Conservation (phyloP, 2,329 filamentous ascomycete species). For the Aphanoascus verrucosus region DNA sequence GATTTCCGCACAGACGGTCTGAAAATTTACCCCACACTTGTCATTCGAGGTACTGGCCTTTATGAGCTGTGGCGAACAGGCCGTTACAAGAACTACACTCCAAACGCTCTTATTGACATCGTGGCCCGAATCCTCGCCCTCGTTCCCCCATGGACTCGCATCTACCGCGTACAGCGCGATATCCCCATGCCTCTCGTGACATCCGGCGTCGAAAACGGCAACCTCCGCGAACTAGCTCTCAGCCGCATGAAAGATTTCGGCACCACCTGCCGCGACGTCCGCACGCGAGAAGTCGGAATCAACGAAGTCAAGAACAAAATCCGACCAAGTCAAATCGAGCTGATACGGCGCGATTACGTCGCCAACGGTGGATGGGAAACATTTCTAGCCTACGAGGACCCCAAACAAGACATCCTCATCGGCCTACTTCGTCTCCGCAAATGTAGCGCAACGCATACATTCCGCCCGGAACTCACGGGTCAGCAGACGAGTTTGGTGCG, state of each 20-base stretch:
- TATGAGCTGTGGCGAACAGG: constrained; percentile 98
- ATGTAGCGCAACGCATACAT: constrained; percentile 85
- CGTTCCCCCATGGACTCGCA: constrained; percentile 93
- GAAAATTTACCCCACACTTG: constrained; percentile 95
- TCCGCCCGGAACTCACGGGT: constrained; percentile 70
- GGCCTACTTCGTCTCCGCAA: constrained; percentile 79
- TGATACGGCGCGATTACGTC: constrained; percentile 83
- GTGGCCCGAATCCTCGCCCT: constrained; percentile 92
- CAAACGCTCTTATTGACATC: constrained; percentile 89
- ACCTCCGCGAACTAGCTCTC: constrained; percentile 81
- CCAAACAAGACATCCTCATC: constrained; percentile 95
- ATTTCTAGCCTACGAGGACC: constrained; percentile 94
- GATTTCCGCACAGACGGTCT: constrained; percentile 91
- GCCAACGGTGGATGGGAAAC: constrained; percentile 98
- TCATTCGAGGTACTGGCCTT: constrained; percentile 89
- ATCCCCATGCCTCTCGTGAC: constrained; percentile 99
- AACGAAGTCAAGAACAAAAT: constrained; percentile 99
- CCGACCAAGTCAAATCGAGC: constrained; percentile 86
- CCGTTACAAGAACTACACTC: constrained; percentile 96
- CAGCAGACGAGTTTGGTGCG: constrained; percentile 88
- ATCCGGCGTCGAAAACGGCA: constrained; percentile 94
- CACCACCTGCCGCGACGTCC: constrained; percentile 89
- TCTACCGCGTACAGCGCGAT: constrained; percentile 95
- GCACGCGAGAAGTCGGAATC: constrained; percentile 91
- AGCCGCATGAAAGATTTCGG: constrained; percentile 99